These are phyloP conservation scores for Lasiosphaeria ovina DNA, from an alignment of 495 filamentous ascomycete genomes.

Conservation along the genomic window DNA sequence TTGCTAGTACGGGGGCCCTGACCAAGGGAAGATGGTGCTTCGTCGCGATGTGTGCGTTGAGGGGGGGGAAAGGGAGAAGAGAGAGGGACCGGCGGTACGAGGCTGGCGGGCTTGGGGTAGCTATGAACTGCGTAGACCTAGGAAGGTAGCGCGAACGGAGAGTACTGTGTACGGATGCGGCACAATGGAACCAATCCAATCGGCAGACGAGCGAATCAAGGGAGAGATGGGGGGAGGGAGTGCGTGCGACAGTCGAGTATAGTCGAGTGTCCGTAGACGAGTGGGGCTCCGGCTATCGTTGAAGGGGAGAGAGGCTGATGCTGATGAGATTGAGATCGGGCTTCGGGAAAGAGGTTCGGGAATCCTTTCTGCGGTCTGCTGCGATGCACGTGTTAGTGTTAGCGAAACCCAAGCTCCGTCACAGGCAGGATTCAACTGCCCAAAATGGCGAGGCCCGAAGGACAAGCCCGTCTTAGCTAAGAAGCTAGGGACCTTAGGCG, in stretches of 20 bases:
- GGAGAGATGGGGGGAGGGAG: background rate
- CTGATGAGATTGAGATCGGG: background rate
- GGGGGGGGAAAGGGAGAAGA: slow-evolving; percentile 21
- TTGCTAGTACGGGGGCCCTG: slow-evolving; percentile 69
- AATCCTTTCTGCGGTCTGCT: background rate
- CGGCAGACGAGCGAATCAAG: background rate
- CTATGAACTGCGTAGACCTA: too few relatives aligned
- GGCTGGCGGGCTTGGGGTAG: too few relatives aligned
- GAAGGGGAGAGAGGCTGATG: too few relatives aligned
- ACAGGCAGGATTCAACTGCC: slow-evolving; percentile 1
- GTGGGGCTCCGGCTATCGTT: too few relatives aligned
- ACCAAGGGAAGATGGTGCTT: slow-evolving; percentile 90
- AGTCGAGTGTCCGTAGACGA: too few relatives aligned
- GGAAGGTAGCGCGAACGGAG: too few relatives aligned
- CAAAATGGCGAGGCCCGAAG: slow-evolving; percentile 6
- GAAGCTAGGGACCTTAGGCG: background rate
- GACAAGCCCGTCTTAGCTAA: background rate
- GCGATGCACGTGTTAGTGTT: slow-evolving; percentile 5
- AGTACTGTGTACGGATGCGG: too few relatives aligned
- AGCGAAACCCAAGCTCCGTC: background rate
- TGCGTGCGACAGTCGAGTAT: too few relatives aligned
- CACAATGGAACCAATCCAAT: too few relatives aligned
- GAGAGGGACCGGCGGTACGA: slow-evolving; percentile 12
- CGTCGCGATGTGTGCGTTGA: slow-evolving; percentile 51
- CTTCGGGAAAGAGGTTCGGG: background rate